Percentiles rank a stretch among this genome's conserved stretches.
These are phyloP conservation scores for Lanmaoa rubissima DNA, from an alignment of 768 basidiomycete species.

Conservation along the genomic window DNA sequence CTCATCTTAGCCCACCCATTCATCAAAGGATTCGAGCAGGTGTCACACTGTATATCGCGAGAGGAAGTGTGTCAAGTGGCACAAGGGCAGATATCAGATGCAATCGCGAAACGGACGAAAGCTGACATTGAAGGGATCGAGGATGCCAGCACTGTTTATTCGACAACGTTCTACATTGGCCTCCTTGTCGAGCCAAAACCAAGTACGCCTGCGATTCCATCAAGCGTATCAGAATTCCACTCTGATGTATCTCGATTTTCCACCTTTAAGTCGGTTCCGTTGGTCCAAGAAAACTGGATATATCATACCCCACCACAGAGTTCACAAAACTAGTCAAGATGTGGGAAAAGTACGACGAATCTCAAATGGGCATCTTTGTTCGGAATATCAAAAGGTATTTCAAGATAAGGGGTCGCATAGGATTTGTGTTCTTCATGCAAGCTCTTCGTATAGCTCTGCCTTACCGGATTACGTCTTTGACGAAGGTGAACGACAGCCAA, in stretches of 20 bases:
- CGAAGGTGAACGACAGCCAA: conserved; percentile 73
- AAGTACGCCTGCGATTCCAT: conserved; percentile 50
- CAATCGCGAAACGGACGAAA: conserved; percentile 67
- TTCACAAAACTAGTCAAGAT: conserved; percentile 91
- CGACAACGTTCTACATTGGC: conserved; percentile 98
- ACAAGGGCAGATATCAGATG: conserved; percentile 80
- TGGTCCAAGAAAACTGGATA: conserved; percentile 85
- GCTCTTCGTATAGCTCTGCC: conserved; percentile 47
- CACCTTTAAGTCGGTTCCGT: conserved; percentile 59
- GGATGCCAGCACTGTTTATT: conserved; percentile 76
- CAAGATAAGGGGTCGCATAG: conserved; percentile 6
- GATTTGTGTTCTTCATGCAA: conserved; percentile 22
- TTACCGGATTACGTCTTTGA: conserved; percentile 85
- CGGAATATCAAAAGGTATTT: conserved; percentile 87
- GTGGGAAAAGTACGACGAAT: conserved; percentile 94
- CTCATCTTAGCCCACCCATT: conserved; percentile 93
- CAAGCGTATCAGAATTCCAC: conserved; percentile 8
- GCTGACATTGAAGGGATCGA: conserved; percentile 78
- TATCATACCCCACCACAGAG: conserved; percentile 94
- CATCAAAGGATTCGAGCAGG: conserved; percentile 89
- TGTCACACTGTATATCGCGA: conserved; percentile 77
- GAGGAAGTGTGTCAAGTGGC: conserved; percentile 88
- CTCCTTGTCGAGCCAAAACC: conserved; percentile 88
- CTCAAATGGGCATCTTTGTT: conserved; percentile 91
- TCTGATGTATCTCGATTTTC: conserved; percentile 17